Evolutionary conservation across 2,329 filamentous ascomycete species (phyloP), one percentile per base, ranked within the genome.

Genomic region (Arthrobotrys iridis): DNA sequence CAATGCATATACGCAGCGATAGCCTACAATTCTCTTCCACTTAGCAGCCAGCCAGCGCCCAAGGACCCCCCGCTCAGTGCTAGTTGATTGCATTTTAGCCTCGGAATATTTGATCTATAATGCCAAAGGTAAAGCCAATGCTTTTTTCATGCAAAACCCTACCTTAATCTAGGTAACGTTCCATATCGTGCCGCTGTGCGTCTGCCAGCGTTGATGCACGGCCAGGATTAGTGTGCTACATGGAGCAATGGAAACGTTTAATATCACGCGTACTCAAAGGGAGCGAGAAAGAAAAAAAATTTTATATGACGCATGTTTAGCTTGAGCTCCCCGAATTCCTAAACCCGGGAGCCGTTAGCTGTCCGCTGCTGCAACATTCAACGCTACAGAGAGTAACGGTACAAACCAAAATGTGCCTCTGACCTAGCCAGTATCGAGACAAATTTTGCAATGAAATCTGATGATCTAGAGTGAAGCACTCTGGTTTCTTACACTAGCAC

Each of bases 41-140:
- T 30, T 18, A 37, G 30, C 30, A 24, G 30, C 4, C 22, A 13
- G 30, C 58, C 66, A 35, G 65, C 22, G n/a, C 41, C 58, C 66
- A 35, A 72, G 30, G 46, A 6, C 40, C 52, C 64, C 55, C 70
- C 70, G 62, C 70, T 60, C 67, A 67, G 70, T 74, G 70, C 30
- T 35, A 24, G 50, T 37, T 55, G 15, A 26, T 50, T 62, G 60
- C 59, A 74, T 62, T 74, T 74, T 74, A 74, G 70, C 62, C 70
- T 67, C 70, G 70, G 70, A 74, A 63, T 74, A 74, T 67, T 66
- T 60, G 45, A 59, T 65, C 50, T 64, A 60, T 74, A 67, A 52
- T 57, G 50, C 48, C 40, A 48, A 37, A 62, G 15, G 28, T 30
- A 60, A 50, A 48, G 46, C 35, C 35, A 66, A 57, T 35, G 62